phyloP scores from a whole-genome alignment of 192 early-diverging fungal species.

The Phycomyces blakesleeanus region DNA sequence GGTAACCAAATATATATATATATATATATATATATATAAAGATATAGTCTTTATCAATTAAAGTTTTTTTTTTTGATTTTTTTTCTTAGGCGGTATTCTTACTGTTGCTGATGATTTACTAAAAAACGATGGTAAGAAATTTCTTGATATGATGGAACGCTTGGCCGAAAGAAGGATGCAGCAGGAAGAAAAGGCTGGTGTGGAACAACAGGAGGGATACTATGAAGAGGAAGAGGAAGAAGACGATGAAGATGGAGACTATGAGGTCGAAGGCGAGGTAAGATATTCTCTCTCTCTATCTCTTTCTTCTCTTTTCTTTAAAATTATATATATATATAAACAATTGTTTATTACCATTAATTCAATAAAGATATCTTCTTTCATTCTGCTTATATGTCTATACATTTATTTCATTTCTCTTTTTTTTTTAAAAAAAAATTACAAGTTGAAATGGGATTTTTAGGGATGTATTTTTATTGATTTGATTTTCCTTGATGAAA shows the following conservation, averaged over 20 bases:
- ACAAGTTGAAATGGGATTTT: no score
- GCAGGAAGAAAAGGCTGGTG: constrained; percentile 57
- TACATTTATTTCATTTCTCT: no score
- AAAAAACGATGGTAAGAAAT: constrained; percentile 91
- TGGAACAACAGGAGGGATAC: constrained; percentile 34
- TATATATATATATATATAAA: no score
- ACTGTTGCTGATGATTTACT: constrained; percentile 86
- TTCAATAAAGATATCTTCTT: constrained; percentile 1
- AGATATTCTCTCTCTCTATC: not conserved
- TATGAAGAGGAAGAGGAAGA: constrained; percentile 56
- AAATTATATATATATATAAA: no score
- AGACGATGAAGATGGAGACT: constrained; percentile 53
- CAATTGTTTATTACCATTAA: no score
- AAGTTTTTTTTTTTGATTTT: no score
- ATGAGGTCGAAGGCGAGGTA: constrained; percentile 57
- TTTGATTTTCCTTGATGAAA: no score
- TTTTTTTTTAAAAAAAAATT: no score
- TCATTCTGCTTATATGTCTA: no score
- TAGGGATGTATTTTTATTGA: no score
- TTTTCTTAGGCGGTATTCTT: constrained; percentile 50
- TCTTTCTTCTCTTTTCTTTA: constrained; percentile 3
- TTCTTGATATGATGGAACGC: constrained; percentile 95
- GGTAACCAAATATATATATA: no score
- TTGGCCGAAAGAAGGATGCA: constrained; percentile 88
- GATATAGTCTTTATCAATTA: no score